These are phyloP conservation scores for Asterochloris sp. DNA, from an alignment of 139 green algal species.

Conservation along the genomic window DNA sequence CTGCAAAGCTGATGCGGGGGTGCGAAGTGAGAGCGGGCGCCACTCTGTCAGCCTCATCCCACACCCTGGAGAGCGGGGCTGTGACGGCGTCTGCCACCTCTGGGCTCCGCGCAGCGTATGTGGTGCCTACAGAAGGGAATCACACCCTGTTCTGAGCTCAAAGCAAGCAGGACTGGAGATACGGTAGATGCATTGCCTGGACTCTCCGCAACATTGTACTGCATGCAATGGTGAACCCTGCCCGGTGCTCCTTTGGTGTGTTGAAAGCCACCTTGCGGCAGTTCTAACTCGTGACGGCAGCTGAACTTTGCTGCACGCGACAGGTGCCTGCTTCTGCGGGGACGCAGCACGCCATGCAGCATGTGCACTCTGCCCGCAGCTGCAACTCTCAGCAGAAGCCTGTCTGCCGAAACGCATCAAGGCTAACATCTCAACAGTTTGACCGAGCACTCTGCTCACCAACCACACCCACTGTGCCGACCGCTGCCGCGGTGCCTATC, in stretches of 20 bases:
- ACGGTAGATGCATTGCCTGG: no score
- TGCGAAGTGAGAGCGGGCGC: slow-evolving; percentile 36
- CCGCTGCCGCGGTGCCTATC: slow-evolving; percentile 17
- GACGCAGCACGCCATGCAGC: slow-evolving; percentile 13
- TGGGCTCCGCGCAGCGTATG: slow-evolving; percentile 33
- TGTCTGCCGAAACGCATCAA: background rate
- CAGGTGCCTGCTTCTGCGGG: no score
- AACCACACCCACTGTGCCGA: slow-evolving; percentile 12
- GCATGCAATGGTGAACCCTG: no score
- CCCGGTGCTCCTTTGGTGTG: no score
- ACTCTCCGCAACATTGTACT: no score
- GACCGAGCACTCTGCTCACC: slow-evolving; percentile 3
- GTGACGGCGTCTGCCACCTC: slow-evolving; percentile 31
- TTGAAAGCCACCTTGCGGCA: no score
- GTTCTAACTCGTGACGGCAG: no score
- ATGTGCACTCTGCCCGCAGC: background rate
- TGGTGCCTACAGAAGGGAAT: slow-evolving; percentile 14
- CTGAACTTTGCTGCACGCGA: no score
- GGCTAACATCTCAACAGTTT: slow-evolving; percentile 8
- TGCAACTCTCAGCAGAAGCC: background rate
- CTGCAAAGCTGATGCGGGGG: slow-evolving; percentile 32
- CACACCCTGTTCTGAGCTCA: no score
- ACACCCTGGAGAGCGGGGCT: slow-evolving; percentile 17
- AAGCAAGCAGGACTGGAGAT: no score
- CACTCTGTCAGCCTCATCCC: slow-evolving; percentile 25